Percentiles rank a stretch among this genome's conserved stretches.
These are phyloP conservation scores for Inga laurina DNA, from an alignment of 306 rosid genomes.

Conservation along the genomic window DNA sequence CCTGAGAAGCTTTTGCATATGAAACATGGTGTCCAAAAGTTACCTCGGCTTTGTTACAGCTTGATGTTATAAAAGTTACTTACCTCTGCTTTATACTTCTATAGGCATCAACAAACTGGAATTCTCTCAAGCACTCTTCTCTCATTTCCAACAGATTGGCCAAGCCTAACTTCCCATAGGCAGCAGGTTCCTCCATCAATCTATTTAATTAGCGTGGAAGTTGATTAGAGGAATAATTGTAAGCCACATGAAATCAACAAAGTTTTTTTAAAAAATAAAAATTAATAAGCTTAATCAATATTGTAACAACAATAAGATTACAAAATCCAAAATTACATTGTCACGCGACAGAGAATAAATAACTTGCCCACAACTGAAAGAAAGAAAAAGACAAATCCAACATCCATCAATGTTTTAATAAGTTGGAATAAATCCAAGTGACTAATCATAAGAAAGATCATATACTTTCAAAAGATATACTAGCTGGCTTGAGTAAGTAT, in stretches of 20 bases:
- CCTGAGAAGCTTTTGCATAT: slow-evolving; percentile 24
- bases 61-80: slow-evolving; percentile 37
- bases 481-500: background rate
- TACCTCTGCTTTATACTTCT: slow-evolving; percentile 97
- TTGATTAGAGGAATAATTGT: slow-evolving; percentile 21
- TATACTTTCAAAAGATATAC: slow-evolving; percentile 13
- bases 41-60: slow-evolving; percentile 57
- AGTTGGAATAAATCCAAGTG: slow-evolving; percentile 3
- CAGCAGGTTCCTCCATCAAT: slow-evolving; percentile 97
- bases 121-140: slow-evolving; percentile 99
- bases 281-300: slow-evolving; percentile 17
- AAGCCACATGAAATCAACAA: slow-evolving; percentile 11
- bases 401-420: background rate
- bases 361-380: background rate
- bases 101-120: slow-evolving; percentile 92
- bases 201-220: slow-evolving; percentile 46
- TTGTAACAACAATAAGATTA: slow-evolving; percentile 2
- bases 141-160: slow-evolving; percentile 96
- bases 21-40: slow-evolving; percentile 14
- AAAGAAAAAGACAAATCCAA: background rate
- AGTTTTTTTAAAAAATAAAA: background rate
- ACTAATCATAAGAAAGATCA: slow-evolving; percentile 11
- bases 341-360: background rate
- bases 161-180: slow-evolving; percentile 92
- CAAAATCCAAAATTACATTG: background rate